A percentile compares a stretch with the other conserved stretches of the same genome.
These are phyloP conservation scores for Coemansia sp. DNA, from an alignment of 192 early-diverging fungal genomes.

Conservation along the genomic window DNA sequence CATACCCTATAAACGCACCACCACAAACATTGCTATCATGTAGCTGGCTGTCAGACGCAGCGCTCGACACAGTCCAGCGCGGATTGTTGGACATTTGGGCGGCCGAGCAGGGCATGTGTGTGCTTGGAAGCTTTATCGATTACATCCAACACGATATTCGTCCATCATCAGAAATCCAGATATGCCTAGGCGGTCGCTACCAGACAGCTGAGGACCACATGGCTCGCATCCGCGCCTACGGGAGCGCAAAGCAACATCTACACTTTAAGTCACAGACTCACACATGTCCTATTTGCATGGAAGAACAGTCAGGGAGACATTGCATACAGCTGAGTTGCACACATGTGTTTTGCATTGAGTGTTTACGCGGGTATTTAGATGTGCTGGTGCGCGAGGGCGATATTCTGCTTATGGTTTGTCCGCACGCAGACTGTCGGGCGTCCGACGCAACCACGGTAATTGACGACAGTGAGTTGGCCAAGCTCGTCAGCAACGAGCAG, in stretches of 20 bases:
- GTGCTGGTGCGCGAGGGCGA: not conserved
- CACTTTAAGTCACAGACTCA: conserved; percentile 15
- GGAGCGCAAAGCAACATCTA: not conserved
- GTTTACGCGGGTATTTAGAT: conserved; percentile 15
- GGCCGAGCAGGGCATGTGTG: not conserved
- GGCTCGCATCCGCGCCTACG: not conserved
- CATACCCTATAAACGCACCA: not conserved
- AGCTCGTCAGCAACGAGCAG: not conserved
- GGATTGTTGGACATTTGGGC: not conserved
- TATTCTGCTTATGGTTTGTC: not conserved
- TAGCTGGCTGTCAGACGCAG: not conserved
- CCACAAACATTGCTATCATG: not conserved
- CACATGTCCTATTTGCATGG: conserved; percentile 26
- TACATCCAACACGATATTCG: not conserved
- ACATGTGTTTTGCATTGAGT: conserved; percentile 16
- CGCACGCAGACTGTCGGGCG: not conserved
- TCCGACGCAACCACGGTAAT: not conserved
- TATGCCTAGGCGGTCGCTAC: not conserved
- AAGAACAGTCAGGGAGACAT: conserved; percentile 29
- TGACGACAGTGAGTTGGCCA: not conserved
- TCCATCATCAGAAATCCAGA: not conserved
- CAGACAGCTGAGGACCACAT: not conserved
- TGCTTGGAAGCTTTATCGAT: not conserved
- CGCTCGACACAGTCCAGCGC: not conserved
- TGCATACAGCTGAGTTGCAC: conserved; percentile 27